phyloP scores from a whole-genome alignment of 78 protist species.

The Dictyostelium intermedium region DNA sequence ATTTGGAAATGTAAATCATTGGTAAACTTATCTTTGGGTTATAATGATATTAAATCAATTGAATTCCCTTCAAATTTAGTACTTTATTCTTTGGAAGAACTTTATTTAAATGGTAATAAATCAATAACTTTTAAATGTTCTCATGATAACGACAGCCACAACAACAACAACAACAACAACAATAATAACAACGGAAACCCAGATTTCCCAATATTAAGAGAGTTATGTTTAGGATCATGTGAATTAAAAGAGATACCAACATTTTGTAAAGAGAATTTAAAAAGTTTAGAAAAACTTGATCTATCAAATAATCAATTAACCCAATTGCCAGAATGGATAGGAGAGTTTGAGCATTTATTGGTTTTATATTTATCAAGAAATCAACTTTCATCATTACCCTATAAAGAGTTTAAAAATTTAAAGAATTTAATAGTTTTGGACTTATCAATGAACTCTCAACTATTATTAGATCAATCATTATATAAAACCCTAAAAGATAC shows the following conservation, averaged over 20 bases:
- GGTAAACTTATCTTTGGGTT: constrained; percentile 9
- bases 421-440: background rate
- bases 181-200: background rate
- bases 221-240: constrained; percentile 36
- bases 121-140: background rate
- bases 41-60: constrained; percentile 9
- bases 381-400: background rate
- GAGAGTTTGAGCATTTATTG: constrained; percentile 1
- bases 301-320: constrained; percentile 24
- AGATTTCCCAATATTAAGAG: constrained; percentile 38
- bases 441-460: background rate
- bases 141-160: no score
- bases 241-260: constrained; percentile 6
- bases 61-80: background rate
- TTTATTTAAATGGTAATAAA: constrained; percentile 42
- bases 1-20: constrained; percentile 51
- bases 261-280: background rate
- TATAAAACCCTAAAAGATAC: constrained; percentile 1
- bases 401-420: background rate
- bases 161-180: background rate
- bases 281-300: constrained; percentile 33
- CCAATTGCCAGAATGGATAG: background rate
- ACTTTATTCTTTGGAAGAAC: constrained; percentile 41
- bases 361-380: constrained; percentile 5
- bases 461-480: background rate